phyloP scores from a whole-genome alignment of 306 rosid genomes.

The Vigna hirtella region DNA sequence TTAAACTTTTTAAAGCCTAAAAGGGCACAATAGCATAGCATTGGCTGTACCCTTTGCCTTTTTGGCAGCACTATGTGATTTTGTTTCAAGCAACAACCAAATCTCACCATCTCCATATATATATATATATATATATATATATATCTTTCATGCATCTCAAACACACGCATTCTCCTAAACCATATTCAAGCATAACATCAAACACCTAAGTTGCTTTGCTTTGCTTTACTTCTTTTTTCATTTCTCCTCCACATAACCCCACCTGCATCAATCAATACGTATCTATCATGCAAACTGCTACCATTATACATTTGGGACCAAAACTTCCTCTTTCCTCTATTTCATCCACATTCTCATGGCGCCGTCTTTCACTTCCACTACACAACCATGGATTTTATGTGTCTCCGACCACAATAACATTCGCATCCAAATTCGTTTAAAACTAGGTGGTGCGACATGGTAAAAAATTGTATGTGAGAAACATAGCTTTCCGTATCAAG shows the following conservation, averaged over 20 bases:
- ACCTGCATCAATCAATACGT: conserved; percentile 24
- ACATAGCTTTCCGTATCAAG: not conserved
- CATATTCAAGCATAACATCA: conserved; percentile 43
- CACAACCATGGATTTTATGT: conserved; percentile 18
- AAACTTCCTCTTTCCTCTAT: conserved; percentile 46
- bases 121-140: too few relatives aligned
- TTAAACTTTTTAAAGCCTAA: conserved; percentile 47
- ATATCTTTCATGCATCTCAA: conserved; percentile 13
- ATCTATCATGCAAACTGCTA: not conserved
- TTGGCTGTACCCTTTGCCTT: conserved; percentile 50
- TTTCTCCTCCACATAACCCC: conserved; percentile 31
- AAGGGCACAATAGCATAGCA: conserved; percentile 27
- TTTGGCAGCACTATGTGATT: conserved; percentile 50
- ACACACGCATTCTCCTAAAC: conserved; percentile 38
- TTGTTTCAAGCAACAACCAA: conserved; percentile 50
- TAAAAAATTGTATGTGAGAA: not conserved
- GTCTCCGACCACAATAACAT: not conserved
- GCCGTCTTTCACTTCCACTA: conserved; percentile 49
- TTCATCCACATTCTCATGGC: conserved; percentile 44
- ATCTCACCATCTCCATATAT: conserved; percentile 27
- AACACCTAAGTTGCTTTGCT: conserved; percentile 44
- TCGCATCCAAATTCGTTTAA: not conserved
- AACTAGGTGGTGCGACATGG: conserved; percentile 13
- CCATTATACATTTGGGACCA: conserved; percentile 32
- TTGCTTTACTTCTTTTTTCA: not conserved